phyloP scores from a whole-genome alignment of 306 rosid genomes.

The Prunus davidiana region DNA sequence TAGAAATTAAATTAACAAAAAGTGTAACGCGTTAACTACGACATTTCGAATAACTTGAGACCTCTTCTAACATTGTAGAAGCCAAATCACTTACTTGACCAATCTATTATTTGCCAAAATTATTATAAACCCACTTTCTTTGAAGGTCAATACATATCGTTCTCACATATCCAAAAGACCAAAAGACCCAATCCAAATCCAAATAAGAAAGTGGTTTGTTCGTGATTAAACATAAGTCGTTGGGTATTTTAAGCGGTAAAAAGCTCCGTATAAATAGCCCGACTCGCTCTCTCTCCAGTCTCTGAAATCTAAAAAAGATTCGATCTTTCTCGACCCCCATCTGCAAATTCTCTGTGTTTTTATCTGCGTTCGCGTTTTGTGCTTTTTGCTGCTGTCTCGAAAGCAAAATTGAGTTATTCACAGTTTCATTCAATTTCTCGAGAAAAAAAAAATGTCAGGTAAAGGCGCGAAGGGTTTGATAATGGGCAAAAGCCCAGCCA shows the following conservation, averaged over 20 bases:
- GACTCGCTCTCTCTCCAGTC: background rate
- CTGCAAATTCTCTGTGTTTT: background rate
- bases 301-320: background rate
- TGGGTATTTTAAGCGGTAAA: background rate
- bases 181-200: background rate
- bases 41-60: too few species aligned
- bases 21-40: too few species aligned
- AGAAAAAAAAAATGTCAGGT: conserved; percentile 19
- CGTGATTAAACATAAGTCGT: background rate
- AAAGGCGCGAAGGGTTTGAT: conserved; percentile 39
- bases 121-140: too few species aligned
- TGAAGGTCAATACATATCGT: too few species aligned
- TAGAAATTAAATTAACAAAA: too few species aligned
- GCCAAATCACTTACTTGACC: too few species aligned
- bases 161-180: background rate
- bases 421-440: background rate
- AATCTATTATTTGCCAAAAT: too few species aligned
- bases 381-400: background rate
- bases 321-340: background rate
- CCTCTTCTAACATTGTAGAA: too few species aligned
- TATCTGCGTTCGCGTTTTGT: background rate
- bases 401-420: background rate
- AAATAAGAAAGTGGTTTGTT: background rate
- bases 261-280: background rate
- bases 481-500: conserved; percentile 29